phyloP scores from a whole-genome alignment of 2,329 filamentous ascomycete species.

The Stenocarpella maydis region DNA sequence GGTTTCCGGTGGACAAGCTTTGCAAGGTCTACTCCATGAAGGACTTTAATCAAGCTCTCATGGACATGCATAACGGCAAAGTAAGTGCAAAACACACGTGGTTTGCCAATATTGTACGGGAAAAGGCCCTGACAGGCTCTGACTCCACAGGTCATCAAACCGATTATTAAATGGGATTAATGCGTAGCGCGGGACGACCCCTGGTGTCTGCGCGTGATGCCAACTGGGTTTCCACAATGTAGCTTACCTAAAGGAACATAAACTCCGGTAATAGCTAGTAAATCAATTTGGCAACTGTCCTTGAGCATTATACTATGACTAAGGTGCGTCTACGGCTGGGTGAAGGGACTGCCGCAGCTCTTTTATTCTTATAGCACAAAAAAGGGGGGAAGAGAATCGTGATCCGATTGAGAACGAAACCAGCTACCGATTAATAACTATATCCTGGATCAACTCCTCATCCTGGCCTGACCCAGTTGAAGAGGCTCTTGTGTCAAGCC shows the following conservation, averaged over 20 bases:
- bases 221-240: not conserved
- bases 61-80: constrained; percentile 40
- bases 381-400: no score
- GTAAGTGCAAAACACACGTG: constrained; percentile 27
- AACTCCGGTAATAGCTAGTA: not conserved
- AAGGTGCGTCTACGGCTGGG: no score
- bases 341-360: no score
- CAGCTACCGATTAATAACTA: not conserved
- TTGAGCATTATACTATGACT: no score
- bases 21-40: constrained; percentile 42
- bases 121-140: not conserved
- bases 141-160: constrained; percentile 34
- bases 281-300: not conserved
- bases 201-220: no score
- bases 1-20: constrained; percentile 46
- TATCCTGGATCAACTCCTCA: constrained; percentile 19
- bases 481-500: constrained; percentile 73
- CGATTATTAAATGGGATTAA: constrained; percentile 35
- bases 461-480: constrained; percentile 69
- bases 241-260: not conserved
- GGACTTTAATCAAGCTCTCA: constrained; percentile 39
- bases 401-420: constrained; percentile 58
- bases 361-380: no score
- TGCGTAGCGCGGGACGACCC: not conserved
- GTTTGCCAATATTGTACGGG: not conserved